Conservation (phyloP, 768 basidiomycete genomes). For the Paxillus rubicundulus region DNA sequence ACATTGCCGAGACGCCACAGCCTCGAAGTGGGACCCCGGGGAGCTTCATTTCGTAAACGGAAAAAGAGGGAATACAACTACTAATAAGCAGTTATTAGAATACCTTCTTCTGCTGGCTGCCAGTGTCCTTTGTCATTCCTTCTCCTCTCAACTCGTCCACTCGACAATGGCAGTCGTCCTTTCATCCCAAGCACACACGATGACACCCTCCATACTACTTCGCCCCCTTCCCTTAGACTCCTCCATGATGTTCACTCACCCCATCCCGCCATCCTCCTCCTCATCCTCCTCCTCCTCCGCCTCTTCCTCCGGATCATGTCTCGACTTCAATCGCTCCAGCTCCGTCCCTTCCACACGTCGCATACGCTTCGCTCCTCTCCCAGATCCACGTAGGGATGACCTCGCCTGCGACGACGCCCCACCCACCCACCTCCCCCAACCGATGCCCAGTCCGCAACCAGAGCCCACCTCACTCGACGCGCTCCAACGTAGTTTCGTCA, state of each 20-base stretch:
- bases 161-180: background rate
- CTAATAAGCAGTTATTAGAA: too few species aligned
- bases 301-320: slow-evolving; percentile 18
- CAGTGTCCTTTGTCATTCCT: too few species aligned
- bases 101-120: too few species aligned
- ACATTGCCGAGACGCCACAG: background rate
- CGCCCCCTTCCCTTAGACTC: slow-evolving; percentile 7
- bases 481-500: slow-evolving; percentile 3
- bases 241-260: slow-evolving; percentile 10
- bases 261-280: slow-evolving; percentile 13
- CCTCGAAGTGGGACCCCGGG: slow-evolving; percentile 17
- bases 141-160: too few species aligned
- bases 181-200: slow-evolving; percentile 1
- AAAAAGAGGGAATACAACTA: too few species aligned
- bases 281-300: slow-evolving; percentile 11
- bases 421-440: slow-evolving; percentile 24
- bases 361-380: slow-evolving; percentile 85
- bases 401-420: slow-evolving; percentile 36
- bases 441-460: background rate
- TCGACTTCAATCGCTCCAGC: slow-evolving; percentile 11
- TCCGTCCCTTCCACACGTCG: slow-evolving; percentile 19
- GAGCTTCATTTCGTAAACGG: background rate
- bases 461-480: background rate
- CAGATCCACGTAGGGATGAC: slow-evolving; percentile 63
- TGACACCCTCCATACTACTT: slow-evolving; percentile 24